Evolutionary conservation across 352 stramenopile species (phyloP).

Genomic region (Globisporangium rhizosaccharum): DNA sequence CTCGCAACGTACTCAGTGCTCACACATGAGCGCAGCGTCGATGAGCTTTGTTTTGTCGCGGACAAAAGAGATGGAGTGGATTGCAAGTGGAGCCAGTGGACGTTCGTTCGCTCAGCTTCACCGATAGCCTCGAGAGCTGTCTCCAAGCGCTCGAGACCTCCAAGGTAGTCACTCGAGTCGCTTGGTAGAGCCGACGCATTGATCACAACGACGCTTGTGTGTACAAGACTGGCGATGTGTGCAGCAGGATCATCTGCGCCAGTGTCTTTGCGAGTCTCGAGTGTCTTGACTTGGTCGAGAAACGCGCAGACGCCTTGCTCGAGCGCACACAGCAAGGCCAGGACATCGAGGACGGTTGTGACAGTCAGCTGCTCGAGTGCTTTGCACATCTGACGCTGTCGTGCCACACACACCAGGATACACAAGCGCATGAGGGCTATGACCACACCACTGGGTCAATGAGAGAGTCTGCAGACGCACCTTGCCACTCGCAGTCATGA

Average conservation of each 20-base stretch:
- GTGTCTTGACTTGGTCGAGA: neutral
- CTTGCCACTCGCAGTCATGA: constrained; percentile 13
- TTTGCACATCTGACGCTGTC: constrained; percentile 11
- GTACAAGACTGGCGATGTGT: neutral
- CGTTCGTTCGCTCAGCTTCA: constrained; percentile 1
- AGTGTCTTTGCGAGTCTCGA: neutral
- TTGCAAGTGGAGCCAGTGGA: constrained; percentile 16
- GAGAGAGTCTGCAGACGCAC: neutral
- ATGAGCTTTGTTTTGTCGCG: neutral
- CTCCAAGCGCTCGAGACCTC: constrained; percentile 1
- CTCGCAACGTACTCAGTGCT: constrained; percentile 13
- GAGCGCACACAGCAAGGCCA: neutral
- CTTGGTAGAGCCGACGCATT: neutral
- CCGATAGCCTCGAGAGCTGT: neutral
- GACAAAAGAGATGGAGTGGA: neutral
- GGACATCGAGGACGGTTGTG: neutral
- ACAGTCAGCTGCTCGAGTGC: constrained; percentile 10
- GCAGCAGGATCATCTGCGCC: neutral
- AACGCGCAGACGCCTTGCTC: neutral
- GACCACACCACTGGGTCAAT: neutral
- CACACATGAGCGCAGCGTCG: neutral
- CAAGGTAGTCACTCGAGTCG: neutral
- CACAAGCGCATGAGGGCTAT: neutral
- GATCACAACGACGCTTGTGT: constrained; percentile 13
- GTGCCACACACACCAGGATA: too few relatives aligned